Evolutionary conservation across 768 basidiomycete genomes (phyloP).

Genomic region (Crucibulum laeve): DNA sequence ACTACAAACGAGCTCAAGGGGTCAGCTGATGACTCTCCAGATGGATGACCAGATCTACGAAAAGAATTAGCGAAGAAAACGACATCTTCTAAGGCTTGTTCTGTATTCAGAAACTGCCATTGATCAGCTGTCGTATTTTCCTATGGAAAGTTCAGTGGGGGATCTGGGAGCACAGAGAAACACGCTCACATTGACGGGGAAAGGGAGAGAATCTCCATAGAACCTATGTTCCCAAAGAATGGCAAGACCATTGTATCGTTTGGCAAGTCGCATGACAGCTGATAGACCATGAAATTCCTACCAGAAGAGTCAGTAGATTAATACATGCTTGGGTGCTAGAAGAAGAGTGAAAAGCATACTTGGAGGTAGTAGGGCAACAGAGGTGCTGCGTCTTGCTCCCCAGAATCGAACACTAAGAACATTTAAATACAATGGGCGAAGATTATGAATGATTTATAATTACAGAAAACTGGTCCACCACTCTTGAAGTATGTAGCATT

Average conservation of each 20-base stretch:
- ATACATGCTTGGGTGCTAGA: not conserved
- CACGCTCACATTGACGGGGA: constrained; percentile 36
- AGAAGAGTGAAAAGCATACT: constrained; percentile 11
- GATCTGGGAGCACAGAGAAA: not conserved
- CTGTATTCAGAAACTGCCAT: constrained; percentile 43
- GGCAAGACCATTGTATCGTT: constrained; percentile 40
- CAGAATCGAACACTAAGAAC: constrained; percentile 45
- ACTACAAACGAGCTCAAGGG: constrained; percentile 16
- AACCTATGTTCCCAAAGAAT: constrained; percentile 49
- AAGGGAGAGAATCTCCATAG: constrained; percentile 44
- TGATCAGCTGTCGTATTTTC: constrained; percentile 40
- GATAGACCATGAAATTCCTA: constrained; percentile 47
- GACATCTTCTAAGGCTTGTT: constrained; percentile 47
- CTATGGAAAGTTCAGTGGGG: constrained; percentile 14
- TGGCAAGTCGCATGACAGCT: constrained; percentile 41
- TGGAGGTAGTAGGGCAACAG: constrained; percentile 46
- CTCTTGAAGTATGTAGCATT: constrained; percentile 41
- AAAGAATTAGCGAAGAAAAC: constrained; percentile 45
- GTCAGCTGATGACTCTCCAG: constrained; percentile 3
- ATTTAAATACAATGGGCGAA: not conserved
- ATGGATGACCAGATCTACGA: constrained; percentile 4
- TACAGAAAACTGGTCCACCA: constrained; percentile 45
- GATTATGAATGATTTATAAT: constrained; percentile 9
- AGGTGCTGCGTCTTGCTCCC: constrained; percentile 45
- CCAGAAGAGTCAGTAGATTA: not conserved